Evolutionary conservation across 805 yeast species (phyloP).

Genomic region (Ogataea pignaliae): DNA sequence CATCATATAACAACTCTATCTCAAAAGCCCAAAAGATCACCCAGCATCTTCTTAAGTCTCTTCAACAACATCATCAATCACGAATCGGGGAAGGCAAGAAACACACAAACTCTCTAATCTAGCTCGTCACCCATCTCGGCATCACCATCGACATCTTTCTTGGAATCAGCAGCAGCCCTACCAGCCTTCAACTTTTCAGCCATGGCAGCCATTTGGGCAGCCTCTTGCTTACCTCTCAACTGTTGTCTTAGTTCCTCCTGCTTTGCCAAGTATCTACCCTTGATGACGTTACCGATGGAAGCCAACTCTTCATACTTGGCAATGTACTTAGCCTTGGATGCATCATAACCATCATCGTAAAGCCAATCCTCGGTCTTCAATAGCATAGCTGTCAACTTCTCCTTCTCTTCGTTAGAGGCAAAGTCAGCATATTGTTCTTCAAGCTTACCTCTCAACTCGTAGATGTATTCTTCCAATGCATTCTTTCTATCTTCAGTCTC

Average conservation of each 20-base stretch:
- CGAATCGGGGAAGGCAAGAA: too few species aligned
- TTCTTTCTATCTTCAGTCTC: conserved; percentile 99
- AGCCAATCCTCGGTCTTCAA: conserved; percentile 95
- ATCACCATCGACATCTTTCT: conserved; percentile 34
- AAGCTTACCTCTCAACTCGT: conserved; percentile 93
- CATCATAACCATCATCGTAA: conserved; percentile 94
- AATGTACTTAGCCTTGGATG: conserved; percentile 93
- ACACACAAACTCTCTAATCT: conserved; percentile 8
- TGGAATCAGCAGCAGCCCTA: conserved; percentile 48
- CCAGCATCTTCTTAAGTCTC: too few species aligned
- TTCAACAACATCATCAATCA: too few species aligned
- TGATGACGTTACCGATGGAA: conserved; percentile 87
- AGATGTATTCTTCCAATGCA: conserved; percentile 96
- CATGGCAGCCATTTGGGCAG: conserved; percentile 75
- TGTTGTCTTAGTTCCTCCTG: conserved; percentile 95
- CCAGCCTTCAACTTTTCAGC: conserved; percentile 81
- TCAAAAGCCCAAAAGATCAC: too few species aligned
- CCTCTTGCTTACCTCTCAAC: conserved; percentile 79
- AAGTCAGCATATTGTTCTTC: conserved; percentile 87
- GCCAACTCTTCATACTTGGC: conserved; percentile 98
- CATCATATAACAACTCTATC: too few species aligned
- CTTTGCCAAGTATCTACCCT: conserved; percentile 90
- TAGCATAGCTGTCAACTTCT: conserved; percentile 66
- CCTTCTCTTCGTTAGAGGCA: conserved; percentile 89
- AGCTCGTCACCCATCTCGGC: conserved; percentile 30